phyloP scores from a whole-genome alignment of 805 yeast species.

The Suhomyces sp. region DNA sequence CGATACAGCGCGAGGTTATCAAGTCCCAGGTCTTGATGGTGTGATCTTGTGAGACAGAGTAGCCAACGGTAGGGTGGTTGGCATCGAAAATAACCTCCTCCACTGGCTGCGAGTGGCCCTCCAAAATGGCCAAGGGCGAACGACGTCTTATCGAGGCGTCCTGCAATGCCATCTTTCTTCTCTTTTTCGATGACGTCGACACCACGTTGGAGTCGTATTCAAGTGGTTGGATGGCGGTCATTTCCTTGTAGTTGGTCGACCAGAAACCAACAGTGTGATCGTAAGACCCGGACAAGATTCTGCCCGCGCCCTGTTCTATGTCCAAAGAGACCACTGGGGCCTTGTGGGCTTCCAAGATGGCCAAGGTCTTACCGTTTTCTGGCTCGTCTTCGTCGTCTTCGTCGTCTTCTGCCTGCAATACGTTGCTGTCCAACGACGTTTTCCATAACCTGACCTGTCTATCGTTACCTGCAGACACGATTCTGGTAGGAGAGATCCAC shows the following conservation, averaged over 20 bases:
- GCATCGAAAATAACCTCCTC: conserved; percentile 77
- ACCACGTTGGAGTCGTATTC: conserved; percentile 46
- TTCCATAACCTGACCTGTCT: conserved; percentile 88
- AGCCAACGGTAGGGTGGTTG: conserved; percentile 75
- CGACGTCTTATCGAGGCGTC: conserved; percentile 76
- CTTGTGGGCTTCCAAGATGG: conserved; percentile 85
- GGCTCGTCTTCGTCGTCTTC: conserved; percentile 40
- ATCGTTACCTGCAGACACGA: conserved; percentile 86
- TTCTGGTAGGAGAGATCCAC: conserved; percentile 71
- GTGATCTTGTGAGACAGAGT: conserved; percentile 95
- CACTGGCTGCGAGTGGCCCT: conserved; percentile 84
- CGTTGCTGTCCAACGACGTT: conserved; percentile 47
- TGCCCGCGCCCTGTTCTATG: conserved; percentile 48
- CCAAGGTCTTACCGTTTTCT: conserved; percentile 72
- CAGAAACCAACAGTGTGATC: conserved; percentile 81
- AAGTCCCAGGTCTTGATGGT: conserved; percentile 95
- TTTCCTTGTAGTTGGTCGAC: conserved; percentile 84
- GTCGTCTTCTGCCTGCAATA: conserved; percentile 38
- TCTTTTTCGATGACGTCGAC: conserved; percentile 77
- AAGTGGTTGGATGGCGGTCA: conserved; percentile 55
- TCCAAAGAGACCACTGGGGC: conserved; percentile 80
- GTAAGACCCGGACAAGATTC: conserved; percentile 80
- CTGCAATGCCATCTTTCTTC: conserved; percentile 76
- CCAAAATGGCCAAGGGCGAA: conserved; percentile 75
- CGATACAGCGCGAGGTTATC: conserved; percentile 79